Base-by-base conservation (phyloP, 192 early-diverging fungal genomes). In the Coemansia sp. region DNA sequence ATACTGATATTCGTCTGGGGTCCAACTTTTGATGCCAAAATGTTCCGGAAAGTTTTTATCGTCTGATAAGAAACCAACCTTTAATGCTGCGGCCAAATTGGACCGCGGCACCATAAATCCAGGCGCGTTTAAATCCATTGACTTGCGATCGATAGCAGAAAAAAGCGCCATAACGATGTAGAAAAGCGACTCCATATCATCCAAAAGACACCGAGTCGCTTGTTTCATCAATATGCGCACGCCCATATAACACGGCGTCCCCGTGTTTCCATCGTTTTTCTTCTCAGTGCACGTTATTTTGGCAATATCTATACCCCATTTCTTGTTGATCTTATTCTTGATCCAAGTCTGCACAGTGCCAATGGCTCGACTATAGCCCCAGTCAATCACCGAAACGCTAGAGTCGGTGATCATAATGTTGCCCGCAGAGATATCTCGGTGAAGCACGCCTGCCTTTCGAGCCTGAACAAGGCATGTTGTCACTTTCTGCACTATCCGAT, bases 351-450 rank as follows among this genome's bases (percentile, higher is more conserved):
- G 19, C 10, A 0, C 5, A 20, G 32, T 4, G 22, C 1, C 5
- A 20, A 40, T 4, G 22, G 43, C 3, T 24, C 46, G 48, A 1
- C 42, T 46, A 26, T 38, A 54, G 4, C 56, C 56, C 56, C 64
- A 67, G 33, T 59, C 56, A 38, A 66, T 50, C 0, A 53, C 15
- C 0, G 27, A 10, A 2, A 33, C 38, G 2, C 24, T 3, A 2
- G 38, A 49, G n/a, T 5, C 38, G 4, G 19, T 36, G 19, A 66
- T 34, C 1, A 45, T 39, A 27, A 67, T 50, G 36, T 55, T 58
- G 20, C 46, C 64, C 2, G 52, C 33, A 11, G 56, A 67, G 9
- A 67, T 33, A 27, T 59, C 64, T 14, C 56, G 46, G 22, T 67
- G 64, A 4, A 67, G 44, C 6, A 62, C 46, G 13, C 51, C 46